A percentile compares a stretch with the other conserved stretches of the same genome.
Conservation (phyloP, 441 rosid species). For the Populus hybrid region DNA sequence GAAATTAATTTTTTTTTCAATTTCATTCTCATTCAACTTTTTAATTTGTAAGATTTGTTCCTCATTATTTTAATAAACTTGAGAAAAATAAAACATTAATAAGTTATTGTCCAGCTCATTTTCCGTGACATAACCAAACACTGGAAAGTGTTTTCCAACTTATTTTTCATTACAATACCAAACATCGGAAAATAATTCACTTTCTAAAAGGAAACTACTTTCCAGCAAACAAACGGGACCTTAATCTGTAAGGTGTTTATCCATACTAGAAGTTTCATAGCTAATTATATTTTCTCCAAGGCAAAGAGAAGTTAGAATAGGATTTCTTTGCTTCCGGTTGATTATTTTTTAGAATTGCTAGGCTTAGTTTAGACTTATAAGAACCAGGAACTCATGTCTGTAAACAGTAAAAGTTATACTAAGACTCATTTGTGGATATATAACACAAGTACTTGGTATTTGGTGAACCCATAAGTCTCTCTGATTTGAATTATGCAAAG, state of each 20-base stretch:
- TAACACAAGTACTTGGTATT: neutral
- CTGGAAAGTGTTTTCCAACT: too few relatives aligned
- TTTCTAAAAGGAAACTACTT: too few relatives aligned
- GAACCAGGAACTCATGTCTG: neutral
- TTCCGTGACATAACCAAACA: too few relatives aligned
- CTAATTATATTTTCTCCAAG: neutral
- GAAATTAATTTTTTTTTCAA: too few relatives aligned
- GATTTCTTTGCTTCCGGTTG: neutral
- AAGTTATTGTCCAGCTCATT: too few relatives aligned
- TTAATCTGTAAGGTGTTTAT: neutral
- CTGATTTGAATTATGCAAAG: neutral
- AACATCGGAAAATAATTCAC: too few relatives aligned
- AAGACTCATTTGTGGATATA: neutral
- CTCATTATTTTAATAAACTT: too few relatives aligned
- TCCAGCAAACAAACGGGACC: too few relatives aligned
- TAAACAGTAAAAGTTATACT: neutral
- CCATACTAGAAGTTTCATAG: neutral
- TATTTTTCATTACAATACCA: too few relatives aligned
- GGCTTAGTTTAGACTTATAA: neutral
- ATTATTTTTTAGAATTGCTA: neutral
- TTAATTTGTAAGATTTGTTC: too few relatives aligned
- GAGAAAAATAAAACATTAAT: too few relatives aligned
- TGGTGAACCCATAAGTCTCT: neutral
- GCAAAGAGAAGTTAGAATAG: neutral
- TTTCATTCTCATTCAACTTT: too few relatives aligned